Evolutionary conservation across 495 filamentous ascomycete genomes (phyloP).

Genomic region (Lasiosphaeria ovina): DNA sequence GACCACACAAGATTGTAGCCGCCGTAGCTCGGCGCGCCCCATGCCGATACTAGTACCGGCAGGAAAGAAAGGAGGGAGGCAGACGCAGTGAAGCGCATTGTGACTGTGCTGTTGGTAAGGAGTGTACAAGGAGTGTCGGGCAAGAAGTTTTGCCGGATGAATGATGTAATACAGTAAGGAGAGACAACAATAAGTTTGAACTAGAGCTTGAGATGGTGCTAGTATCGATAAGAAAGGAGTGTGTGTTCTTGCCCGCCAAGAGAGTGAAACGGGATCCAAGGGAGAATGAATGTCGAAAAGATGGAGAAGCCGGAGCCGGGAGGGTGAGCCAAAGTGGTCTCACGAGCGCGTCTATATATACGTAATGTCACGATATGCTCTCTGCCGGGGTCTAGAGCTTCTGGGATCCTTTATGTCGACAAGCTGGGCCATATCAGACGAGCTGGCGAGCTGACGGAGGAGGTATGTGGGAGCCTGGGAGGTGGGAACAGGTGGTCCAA

Average conservation of each 20-base stretch:
- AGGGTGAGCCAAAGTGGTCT: not conserved
- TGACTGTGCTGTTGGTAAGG: not conserved
- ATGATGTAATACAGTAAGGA: not conserved
- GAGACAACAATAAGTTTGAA: not conserved
- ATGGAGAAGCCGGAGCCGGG: not conserved
- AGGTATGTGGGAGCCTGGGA: too few species aligned
- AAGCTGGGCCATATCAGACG: too few species aligned
- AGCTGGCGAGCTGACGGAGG: too few species aligned
- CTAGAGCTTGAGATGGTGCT: not conserved
- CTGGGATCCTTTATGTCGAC: too few species aligned
- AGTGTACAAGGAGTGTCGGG: constrained; percentile 5
- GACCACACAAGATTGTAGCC: constrained; percentile 37
- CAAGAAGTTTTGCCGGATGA: not conserved
- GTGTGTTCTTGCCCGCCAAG: not conserved
- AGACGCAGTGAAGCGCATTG: constrained; percentile 22
- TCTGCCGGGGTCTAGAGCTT: not conserved
- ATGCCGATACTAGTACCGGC: constrained; percentile 25
- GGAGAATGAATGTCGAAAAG: not conserved
- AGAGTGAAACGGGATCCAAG: not conserved
- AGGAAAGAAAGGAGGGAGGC: constrained; percentile 16
- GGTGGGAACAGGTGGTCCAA: too few species aligned
- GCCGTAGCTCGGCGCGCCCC: constrained; percentile 30
- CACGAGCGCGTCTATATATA: not conserved
- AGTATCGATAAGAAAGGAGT: not conserved
- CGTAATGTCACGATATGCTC: not conserved